Percentiles rank a stretch among this genome's conserved stretches.
These are phyloP conservation scores for Pythium chondricola DNA, from an alignment of 352 stramenopile species.

Conservation along the genomic window DNA sequence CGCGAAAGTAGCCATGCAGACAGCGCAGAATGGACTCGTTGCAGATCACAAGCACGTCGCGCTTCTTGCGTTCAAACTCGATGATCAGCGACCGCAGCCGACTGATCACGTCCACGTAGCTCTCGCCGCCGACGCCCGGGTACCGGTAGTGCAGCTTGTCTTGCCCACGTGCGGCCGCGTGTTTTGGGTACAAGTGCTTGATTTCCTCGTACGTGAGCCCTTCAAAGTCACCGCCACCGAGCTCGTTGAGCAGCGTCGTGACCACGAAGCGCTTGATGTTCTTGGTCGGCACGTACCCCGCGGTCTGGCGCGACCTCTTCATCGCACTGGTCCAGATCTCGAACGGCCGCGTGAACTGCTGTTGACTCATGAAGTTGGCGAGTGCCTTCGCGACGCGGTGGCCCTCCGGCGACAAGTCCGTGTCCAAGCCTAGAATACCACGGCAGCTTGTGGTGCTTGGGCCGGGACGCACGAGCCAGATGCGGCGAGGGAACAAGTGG, in stretches of 20 bases:
- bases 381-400: conserved; percentile 76
- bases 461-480: conserved; percentile 87
- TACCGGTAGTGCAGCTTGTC: conserved; percentile 91
- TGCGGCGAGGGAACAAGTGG: conserved; percentile 83
- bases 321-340: conserved; percentile 79
- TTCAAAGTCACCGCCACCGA: conserved; percentile 89
- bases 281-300: conserved; percentile 47
- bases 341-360: conserved; percentile 67
- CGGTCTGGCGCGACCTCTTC: conserved; percentile 75
- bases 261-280: conserved; percentile 74
- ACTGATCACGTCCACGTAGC: conserved; percentile 92
- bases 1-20: conserved; percentile 78
- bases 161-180: conserved; percentile 75
- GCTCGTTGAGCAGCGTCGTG: conserved; percentile 89
- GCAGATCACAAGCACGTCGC: conserved; percentile 81
- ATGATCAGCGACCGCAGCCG: conserved; percentile 89
- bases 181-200: conserved; percentile 76
- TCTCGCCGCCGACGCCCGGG: conserved; percentile 87
- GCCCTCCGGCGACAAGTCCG: conserved; percentile 77
- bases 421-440: conserved; percentile 76
- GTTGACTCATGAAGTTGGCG: conserved; percentile 77
- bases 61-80: conserved; percentile 89
- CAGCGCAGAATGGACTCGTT: conserved; percentile 75
- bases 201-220: conserved; percentile 86
- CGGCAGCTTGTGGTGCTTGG: conserved; percentile 71